Conservation (phyloP, 1,139 yeast genomes). For the Pichia norvegensis region DNA sequence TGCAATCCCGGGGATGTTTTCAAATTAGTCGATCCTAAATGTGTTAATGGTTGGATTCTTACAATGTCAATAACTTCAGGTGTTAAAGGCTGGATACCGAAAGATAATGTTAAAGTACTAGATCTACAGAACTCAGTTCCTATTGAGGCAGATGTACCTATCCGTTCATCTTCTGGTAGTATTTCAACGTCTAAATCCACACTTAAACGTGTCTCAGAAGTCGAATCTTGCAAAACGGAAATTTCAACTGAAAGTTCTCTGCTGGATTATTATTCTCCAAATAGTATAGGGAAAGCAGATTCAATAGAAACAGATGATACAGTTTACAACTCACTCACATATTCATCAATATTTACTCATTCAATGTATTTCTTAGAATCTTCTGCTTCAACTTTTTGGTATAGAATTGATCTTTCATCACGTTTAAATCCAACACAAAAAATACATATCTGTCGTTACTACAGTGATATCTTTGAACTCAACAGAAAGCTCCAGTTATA, state of each 20-base stretch:
- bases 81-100: conserved; percentile 55
- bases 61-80: conserved; percentile 56
- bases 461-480: conserved; percentile 53
- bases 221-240: background rate
- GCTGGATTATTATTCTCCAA: conserved; percentile 1
- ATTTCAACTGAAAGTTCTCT: conserved; percentile 1
- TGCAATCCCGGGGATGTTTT: conserved; percentile 48
- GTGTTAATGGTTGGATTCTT: conserved; percentile 51
- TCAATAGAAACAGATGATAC: background rate
- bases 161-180: background rate
- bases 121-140: conserved; percentile 16
- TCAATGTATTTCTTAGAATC: conserved; percentile 45
- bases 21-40: conserved; percentile 33
- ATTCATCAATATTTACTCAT: conserved; percentile 43
- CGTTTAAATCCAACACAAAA: conserved; percentile 33
- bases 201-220: background rate
- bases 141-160: background rate
- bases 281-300: background rate
- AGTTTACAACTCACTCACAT: background rate
- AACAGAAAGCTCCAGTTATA: conserved; percentile 25
- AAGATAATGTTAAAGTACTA: conserved; percentile 44
- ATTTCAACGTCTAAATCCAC: background rate
- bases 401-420: conserved; percentile 42
- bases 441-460: conserved; percentile 43
- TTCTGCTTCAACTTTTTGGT: conserved; percentile 44